Base-by-base conservation (phyloP, 2,329 filamentous ascomycete species). In the Aspergillus novoparasiticus region DNA sequence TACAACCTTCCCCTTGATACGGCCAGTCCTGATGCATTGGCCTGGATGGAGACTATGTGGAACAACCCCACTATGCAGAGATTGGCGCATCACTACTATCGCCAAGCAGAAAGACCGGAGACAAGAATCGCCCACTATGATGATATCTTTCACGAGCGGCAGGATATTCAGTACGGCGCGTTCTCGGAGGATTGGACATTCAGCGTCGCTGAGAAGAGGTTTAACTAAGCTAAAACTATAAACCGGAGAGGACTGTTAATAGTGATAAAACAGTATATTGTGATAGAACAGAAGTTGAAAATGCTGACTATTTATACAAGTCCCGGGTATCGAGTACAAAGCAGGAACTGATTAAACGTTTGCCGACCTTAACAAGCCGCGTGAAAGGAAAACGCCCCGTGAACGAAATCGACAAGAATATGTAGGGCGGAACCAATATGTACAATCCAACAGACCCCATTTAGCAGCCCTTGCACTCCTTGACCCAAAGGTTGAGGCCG, bases 31-130 rank as follows among this genome's bases (percentile, higher is more conserved):
- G 72, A 75, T 50, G 73, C 66, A 2, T 50, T 77, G 41, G 59
- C 62, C 4, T 77, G 74, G 75, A 76, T 77, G 69, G 70, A 66
- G 51, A 72, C 58, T 8, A 76, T 77, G 75, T 76, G 75, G 75
- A 73, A 66, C 58, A 72, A 75, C 63, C 69, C 72, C 2, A 57
- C 58, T 3, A 65, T 76, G 19, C 68, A 66, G 57, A 50, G 59
- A 23, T 26, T 76, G 53, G 64, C 58, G 8, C 63, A 68, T n/a
- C 68, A 63, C 4, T 77, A 74, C 51, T 71, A 72, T 60, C 64
- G 62, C 9, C 73, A 78, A 58, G 71, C 71, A 2, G 62, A 76
- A 60, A 56, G 68, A 5, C 72, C 72, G 2, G 70, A 76, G 56
- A 71, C 72, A 11, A 58, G 53, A 5, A 71, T 76, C 48, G 66